A percentile compares a stretch with the other conserved stretches of the same genome.
Conservation (phyloP, 352 stramenopile genomes). For the Phytopythium oedochilum region DNA sequence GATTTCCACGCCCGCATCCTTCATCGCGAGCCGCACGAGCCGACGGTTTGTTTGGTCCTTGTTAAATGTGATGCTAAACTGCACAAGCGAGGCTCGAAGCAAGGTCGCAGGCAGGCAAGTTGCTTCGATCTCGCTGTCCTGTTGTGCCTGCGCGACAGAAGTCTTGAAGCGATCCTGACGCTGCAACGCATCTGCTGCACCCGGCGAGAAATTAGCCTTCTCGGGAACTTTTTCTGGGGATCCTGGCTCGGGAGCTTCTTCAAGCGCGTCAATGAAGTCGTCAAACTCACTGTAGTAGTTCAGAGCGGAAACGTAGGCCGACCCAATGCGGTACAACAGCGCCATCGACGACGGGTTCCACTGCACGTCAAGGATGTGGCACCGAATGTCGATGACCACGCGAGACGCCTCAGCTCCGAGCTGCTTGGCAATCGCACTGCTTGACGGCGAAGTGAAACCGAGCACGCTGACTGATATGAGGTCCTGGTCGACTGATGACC, state of each 20-base stretch:
- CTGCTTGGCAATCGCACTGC: not conserved
- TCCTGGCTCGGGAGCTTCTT: conserved; percentile 10
- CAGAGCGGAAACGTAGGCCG: conserved; percentile 47
- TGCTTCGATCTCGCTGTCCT: not conserved
- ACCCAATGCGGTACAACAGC: conserved; percentile 65
- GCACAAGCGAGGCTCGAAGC: conserved; percentile 56
- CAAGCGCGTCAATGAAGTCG: conserved; percentile 6
- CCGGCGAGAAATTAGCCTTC: not conserved
- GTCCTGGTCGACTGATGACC: conserved; percentile 7
- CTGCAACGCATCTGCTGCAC: not conserved
- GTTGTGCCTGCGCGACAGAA: not conserved
- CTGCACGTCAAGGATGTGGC: conserved; percentile 72
- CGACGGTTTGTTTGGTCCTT: conserved; percentile 73
- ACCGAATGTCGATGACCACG: conserved; percentile 49
- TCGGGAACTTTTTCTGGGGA: not conserved
- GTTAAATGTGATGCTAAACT: conserved; percentile 81
- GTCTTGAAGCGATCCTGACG: not conserved
- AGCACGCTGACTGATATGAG: conserved; percentile 7
- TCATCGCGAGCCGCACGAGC: conserved; percentile 55
- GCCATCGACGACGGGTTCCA: conserved; percentile 85
- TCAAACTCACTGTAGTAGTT: conserved; percentile 28
- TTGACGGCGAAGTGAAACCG: not conserved
- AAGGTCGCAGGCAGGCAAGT: conserved; percentile 11
- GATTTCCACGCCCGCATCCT: conserved; percentile 47
- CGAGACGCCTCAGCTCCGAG: conserved; percentile 13